A percentile compares a stretch with the other conserved stretches of the same genome.
phyloP scores from a whole-genome alignment of 2,329 filamentous ascomycete species.

The Exophiala sp. region DNA sequence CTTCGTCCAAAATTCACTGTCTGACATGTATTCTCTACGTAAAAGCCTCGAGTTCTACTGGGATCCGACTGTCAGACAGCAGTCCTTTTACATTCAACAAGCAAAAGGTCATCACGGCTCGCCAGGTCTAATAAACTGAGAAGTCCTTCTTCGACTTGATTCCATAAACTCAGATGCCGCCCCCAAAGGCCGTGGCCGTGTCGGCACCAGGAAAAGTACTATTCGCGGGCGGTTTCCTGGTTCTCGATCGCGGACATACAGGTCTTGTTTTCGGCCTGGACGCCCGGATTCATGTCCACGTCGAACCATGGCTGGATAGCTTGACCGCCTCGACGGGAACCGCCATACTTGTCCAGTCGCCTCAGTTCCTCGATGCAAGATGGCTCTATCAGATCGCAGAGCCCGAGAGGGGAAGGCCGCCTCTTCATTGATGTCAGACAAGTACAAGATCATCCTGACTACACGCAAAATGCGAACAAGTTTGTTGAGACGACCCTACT shows the following conservation, averaged over 20 bases:
- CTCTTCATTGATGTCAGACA: slow-evolving; percentile 72
- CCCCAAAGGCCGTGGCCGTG: slow-evolving; percentile 49
- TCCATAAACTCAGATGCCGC: slow-evolving; percentile 27
- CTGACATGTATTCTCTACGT: too few relatives aligned
- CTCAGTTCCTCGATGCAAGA: slow-evolving; percentile 78
- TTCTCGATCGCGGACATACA: slow-evolving; percentile 80
- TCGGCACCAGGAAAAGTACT: slow-evolving; percentile 96
- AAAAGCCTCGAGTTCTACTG: too few relatives aligned
- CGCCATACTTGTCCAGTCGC: slow-evolving; percentile 70
- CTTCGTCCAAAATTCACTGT: too few relatives aligned
- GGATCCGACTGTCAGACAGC: too few relatives aligned
- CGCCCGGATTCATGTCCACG: slow-evolving; percentile 57
- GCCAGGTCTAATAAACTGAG: too few relatives aligned
- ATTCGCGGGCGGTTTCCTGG: slow-evolving; percentile 88
- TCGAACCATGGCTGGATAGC: slow-evolving; percentile 41
- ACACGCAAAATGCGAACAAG: slow-evolving; percentile 52
- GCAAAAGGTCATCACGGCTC: background rate
- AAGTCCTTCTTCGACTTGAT: background rate
- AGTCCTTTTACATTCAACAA: too few relatives aligned
- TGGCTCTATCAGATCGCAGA: slow-evolving; percentile 82
- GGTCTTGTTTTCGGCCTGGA: slow-evolving; percentile 62
- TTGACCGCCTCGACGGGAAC: slow-evolving; percentile 17
- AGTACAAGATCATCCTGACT: slow-evolving; percentile 29
- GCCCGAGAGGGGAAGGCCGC: slow-evolving; percentile 59
- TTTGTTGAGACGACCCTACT: slow-evolving; percentile 89